Percentiles rank a stretch among this genome's conserved stretches.
Conservation (phyloP, 176 grass and related monocot genomes). For the Zoysia pacifica region DNA sequence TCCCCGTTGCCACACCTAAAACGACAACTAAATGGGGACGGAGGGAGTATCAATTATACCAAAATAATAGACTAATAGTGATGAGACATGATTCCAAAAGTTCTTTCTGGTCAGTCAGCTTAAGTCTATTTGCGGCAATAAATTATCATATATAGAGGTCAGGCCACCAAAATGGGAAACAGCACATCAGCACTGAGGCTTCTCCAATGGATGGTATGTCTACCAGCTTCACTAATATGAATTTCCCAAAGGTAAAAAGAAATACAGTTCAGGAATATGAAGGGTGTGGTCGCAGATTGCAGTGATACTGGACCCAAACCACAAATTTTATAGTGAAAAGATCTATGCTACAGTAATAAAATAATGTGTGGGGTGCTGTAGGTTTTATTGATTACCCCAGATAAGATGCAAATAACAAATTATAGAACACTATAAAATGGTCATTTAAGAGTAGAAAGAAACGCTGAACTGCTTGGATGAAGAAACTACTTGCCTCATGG, state of each 20-base stretch:
- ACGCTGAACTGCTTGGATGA: slow-evolving; percentile 16
- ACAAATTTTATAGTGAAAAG: slow-evolving; percentile 9
- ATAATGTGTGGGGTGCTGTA: neutral
- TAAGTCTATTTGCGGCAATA: slow-evolving; percentile 11
- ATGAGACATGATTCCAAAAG: slow-evolving; percentile 7
- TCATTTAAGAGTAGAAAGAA: slow-evolving; percentile 34
- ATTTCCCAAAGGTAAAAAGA: neutral
- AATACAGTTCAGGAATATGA: neutral
- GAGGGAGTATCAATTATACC: too few relatives aligned
- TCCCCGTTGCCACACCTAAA: too few relatives aligned
- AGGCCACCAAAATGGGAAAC: slow-evolving; percentile 21
- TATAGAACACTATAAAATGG: slow-evolving; percentile 13
- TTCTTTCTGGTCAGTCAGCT: neutral
- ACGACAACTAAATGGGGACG: too few relatives aligned
- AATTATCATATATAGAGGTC: neutral
- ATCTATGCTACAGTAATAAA: neutral
- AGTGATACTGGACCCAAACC: neutral
- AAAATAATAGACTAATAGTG: neutral
- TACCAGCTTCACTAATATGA: slow-evolving; percentile 10
- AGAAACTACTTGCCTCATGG: slow-evolving; percentile 64
- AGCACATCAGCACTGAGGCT: neutral
- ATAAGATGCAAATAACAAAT: slow-evolving; percentile 24
- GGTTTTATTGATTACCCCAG: slow-evolving; percentile 9
- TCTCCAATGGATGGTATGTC: slow-evolving; percentile 21
- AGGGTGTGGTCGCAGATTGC: neutral